Evolutionary conservation across 139 green algal genomes (phyloP), one percentile per base, ranked within the genome.

Genomic region (Closterium sp.): DNA sequence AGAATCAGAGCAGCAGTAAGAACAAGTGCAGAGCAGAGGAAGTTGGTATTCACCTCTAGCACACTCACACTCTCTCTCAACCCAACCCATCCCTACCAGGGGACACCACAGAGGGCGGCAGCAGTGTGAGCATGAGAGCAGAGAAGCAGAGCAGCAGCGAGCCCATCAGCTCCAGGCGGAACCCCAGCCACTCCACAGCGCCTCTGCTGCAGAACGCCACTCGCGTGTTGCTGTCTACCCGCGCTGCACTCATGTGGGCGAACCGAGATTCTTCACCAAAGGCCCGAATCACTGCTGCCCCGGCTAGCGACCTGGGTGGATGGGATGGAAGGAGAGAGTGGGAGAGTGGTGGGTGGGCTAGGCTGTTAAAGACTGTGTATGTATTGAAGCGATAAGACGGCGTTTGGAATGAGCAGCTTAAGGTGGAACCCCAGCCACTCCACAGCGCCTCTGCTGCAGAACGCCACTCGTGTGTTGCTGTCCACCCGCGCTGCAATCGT

Each of bases 401-500:
- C n/a, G n/a, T n/a, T n/a, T n/a, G n/a, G n/a, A n/a, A n/a, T n/a
- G n/a, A 96, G 93, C 21, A 94, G 31, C 89, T 99, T 97, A n/a
- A 99, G 96, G 2, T 97, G 95, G 91, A 97, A 91, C 9, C 94
- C 95, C 45, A 99, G 95, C 97, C 97, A 99, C 32, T 95, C 91
- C n/a, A 96, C 96, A 38, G 96, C 96, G 79, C 96, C 96, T 70
- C 95, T 94, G 92, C 97, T 92, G 6, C 96, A 97, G 89, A 97
- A 97, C 92, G 97, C 98, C 5, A 96, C 96, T 19, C 95, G 91
- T 19, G 95, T 95, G 89, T 98, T 95, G 27, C 17, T 11, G 88
- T 95, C 92, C 32, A 94, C 28, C 21, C 73, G 27, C 1, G 31
- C 28, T 62, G 92, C n/a, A 29, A 91, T 92, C 24, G 7, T 93